Evolutionary conservation across 345 rosid genomes (phyloP), one percentile per base, ranked within the genome.

Genomic region (Fremontodendron californicum): DNA sequence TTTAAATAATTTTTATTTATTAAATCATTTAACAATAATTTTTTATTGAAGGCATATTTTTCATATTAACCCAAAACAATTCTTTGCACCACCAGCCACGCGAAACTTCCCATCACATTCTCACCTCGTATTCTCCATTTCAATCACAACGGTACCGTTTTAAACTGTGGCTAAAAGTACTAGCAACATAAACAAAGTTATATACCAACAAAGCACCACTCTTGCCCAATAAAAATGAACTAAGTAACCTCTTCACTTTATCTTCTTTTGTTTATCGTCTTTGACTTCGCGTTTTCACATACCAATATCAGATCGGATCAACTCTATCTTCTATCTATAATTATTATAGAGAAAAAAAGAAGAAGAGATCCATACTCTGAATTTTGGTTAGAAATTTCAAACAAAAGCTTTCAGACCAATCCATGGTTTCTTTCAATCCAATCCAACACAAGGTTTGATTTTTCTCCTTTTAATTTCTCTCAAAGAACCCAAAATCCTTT

Each of bases 381-480:
- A 10, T 19, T 11, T n/a, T 51, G 8, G 43, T 35, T n/a, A 51
- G 11, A 51, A 68, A 21, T 19, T 71, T 51, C 18, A 55, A 51
- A 49, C 31, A 51, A n/a, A 33, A 19, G 31, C 62, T 35, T 71
- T 19, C 45, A 11, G 45, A n/a, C 11, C 46, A n/a, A 33, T n/a
- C 61, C 39, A 77, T 78, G 84, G 77, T 57, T 69, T 69, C 55
- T 62, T 71, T 46, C 69, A 29, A 49, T 39, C 49, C 31, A 12
- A 69, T 13, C 19, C 71, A 35, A 39, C 45, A 3, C 21, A 51
- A 78, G 84, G 85, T 82, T 85, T 64, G 88, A 71, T 43, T 49
- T 63, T 60, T 48, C 15, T 60, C 61, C 6, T 51, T 71, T 72
- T 57, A 10, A 16, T 57, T 42, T 27, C 25, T 63, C 45, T 69